phyloP scores from a whole-genome alignment of 1,284 basidiomycete genomes.

The Ganoderma lucidum region DNA sequence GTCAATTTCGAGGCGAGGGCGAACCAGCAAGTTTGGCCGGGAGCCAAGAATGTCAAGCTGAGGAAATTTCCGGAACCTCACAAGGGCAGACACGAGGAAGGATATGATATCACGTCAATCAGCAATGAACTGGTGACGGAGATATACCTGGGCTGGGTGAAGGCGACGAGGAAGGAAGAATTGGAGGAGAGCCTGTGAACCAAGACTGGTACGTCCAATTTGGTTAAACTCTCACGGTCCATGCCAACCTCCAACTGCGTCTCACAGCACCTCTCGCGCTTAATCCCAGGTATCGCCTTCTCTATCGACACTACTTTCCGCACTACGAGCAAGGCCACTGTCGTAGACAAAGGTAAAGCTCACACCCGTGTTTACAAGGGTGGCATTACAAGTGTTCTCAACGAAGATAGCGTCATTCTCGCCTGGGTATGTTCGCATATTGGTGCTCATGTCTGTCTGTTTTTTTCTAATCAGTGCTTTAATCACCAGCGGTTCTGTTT shows the following conservation, averaged over 20 bases:
- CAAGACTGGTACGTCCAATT: not conserved
- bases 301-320: constrained; percentile 17
- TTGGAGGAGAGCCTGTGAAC: not conserved
- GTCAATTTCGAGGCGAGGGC: not conserved
- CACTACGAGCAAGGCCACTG: constrained; percentile 6
- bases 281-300: constrained; percentile 7
- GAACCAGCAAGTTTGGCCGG: not conserved
- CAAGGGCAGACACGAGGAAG: not conserved
- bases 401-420: not conserved
- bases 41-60: not conserved
- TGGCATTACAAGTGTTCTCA: not conserved
- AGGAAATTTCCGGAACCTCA: not conserved
- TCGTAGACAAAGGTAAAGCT: constrained; percentile 1
- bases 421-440: not conserved
- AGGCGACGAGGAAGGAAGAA: not conserved
- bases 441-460: too few species aligned
- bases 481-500: too few species aligned
- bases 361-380: not conserved
- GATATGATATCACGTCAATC: not conserved
- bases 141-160: not conserved
- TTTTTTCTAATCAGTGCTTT: too few species aligned
- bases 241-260: not conserved
- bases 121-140: not conserved
- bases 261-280: too few species aligned
- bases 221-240: not conserved